Evolutionary conservation across 768 basidiomycete species (phyloP).

Genomic region (Suillus alpinus): DNA sequence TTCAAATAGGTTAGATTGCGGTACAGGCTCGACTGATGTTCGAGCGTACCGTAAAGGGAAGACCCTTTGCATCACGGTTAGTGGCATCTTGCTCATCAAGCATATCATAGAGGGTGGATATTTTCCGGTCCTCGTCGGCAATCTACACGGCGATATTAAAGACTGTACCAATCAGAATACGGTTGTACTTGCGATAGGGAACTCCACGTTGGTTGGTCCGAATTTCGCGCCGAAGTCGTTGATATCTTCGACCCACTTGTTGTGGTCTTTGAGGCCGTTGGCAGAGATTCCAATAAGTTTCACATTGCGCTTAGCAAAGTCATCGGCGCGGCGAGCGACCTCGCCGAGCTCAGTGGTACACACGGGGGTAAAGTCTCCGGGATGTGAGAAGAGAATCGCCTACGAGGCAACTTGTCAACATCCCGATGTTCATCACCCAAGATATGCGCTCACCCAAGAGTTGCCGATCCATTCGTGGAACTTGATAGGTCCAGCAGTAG

Average conservation of each 20-base stretch:
- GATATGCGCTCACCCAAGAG: constrained; percentile 66
- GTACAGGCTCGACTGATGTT: background rate
- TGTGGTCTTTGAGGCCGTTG: constrained; percentile 82
- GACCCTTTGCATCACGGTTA: constrained; percentile 79
- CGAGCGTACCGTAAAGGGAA: constrained; percentile 80
- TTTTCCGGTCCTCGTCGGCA: constrained; percentile 83
- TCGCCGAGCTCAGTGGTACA: constrained; percentile 98
- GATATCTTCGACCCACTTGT: constrained; percentile 88
- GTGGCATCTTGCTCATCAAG: constrained; percentile 93
- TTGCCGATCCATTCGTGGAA: constrained; percentile 92
- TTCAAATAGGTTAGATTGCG: constrained; percentile 24
- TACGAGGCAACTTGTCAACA: constrained; percentile 25
- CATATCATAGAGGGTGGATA: constrained; percentile 92
- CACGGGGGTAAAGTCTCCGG: constrained; percentile 89
- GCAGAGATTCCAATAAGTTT: constrained; percentile 94
- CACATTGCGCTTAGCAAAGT: constrained; percentile 85
- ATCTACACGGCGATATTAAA: constrained; percentile 49
- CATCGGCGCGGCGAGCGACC: constrained; percentile 80
- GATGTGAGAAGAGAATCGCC: constrained; percentile 93
- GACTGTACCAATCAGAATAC: background rate
- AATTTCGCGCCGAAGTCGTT: constrained; percentile 70
- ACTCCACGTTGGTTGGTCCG: constrained; percentile 73
- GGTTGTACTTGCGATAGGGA: constrained; percentile 75
- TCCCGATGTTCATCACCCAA: background rate
- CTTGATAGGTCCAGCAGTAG: constrained; percentile 81